A percentile compares a stretch with the other conserved stretches of the same genome.
Conservation (phyloP, 1,284 basidiomycete species). For the Tetrapyrgos nigripes region DNA sequence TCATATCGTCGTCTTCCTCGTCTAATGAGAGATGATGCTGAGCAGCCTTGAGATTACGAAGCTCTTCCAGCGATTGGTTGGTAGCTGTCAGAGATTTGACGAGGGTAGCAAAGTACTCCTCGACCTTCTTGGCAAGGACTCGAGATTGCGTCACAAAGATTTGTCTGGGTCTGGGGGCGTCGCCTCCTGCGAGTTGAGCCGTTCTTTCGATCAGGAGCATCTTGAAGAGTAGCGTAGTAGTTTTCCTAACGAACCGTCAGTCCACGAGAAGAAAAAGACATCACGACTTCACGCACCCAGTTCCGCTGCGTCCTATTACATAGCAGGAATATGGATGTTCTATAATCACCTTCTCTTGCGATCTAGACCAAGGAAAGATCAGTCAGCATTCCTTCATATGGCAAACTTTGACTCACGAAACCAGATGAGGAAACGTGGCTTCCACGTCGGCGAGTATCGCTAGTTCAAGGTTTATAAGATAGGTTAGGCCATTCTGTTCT, state of each 20-base stretch:
- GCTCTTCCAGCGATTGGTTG: constrained; percentile 45
- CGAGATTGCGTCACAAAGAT: constrained; percentile 77
- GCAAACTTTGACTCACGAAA: constrained; percentile 32
- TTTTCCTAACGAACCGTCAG: constrained; percentile 58
- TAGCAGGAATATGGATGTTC: constrained; percentile 68
- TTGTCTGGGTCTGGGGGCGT: constrained; percentile 57
- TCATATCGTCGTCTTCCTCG: constrained; percentile 40
- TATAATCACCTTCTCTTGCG: constrained; percentile 65
- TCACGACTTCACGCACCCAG: constrained; percentile 53
- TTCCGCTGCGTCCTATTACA: constrained; percentile 75
- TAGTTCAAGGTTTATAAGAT: constrained; percentile 17
- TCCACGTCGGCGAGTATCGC: constrained; percentile 50
- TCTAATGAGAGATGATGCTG: constrained; percentile 28
- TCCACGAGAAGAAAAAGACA: background rate
- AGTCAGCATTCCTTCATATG: background rate
- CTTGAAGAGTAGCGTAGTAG: constrained; percentile 77
- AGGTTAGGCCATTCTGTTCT: background rate
- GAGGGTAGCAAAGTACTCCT: constrained; percentile 67
- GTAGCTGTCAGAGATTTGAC: constrained; percentile 52
- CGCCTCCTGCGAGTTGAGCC: constrained; percentile 43
- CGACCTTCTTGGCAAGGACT: constrained; percentile 67
- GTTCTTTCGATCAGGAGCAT: constrained; percentile 70
- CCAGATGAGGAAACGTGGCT: constrained; percentile 53
- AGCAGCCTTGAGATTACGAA: constrained; percentile 33
- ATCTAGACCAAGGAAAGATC: constrained; percentile 38